Conservation (phyloP, 345 rosid species). For the Camelina sativa region DNA sequence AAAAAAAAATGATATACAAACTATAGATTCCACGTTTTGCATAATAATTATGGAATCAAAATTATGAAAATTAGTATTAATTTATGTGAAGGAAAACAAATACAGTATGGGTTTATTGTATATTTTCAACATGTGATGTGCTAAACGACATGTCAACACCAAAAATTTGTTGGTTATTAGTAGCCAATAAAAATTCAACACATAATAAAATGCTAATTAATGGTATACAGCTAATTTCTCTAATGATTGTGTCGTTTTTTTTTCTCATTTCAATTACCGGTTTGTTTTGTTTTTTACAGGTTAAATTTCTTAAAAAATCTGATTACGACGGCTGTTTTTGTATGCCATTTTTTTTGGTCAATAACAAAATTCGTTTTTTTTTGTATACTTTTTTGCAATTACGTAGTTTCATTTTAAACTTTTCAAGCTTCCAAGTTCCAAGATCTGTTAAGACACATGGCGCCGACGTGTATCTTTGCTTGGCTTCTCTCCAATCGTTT, state of each 20-base stretch:
- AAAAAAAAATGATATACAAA: not conserved
- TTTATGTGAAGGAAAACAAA: not conserved
- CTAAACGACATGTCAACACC: slow-evolving; percentile 11
- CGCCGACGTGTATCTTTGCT: not conserved
- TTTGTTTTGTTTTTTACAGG: not conserved
- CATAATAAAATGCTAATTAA: slow-evolving; percentile 11
- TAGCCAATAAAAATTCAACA: slow-evolving; percentile 8
- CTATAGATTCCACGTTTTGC: not conserved
- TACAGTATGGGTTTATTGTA: not conserved
- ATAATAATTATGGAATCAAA: not conserved
- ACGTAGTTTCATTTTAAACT: not conserved
- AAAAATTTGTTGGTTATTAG: not conserved
- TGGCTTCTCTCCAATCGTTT: slow-evolving; percentile 22
- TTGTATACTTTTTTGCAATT: slow-evolving; percentile 3
- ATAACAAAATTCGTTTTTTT: too few species aligned
- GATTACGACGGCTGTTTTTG: too few species aligned
- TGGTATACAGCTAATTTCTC: slow-evolving; percentile 26
- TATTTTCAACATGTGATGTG: not conserved
- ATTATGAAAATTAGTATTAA: not conserved
- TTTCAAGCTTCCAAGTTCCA: slow-evolving; percentile 17
- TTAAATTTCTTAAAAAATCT: too few species aligned
- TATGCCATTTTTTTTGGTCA: too few species aligned
- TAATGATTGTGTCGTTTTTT: slow-evolving; percentile 1
- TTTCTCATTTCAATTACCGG: not conserved
- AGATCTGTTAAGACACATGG: slow-evolving; percentile 15